These are phyloP conservation scores for Paulownia fortunei DNA, from an alignment of 257 asterid genomes.

Conservation along the genomic window DNA sequence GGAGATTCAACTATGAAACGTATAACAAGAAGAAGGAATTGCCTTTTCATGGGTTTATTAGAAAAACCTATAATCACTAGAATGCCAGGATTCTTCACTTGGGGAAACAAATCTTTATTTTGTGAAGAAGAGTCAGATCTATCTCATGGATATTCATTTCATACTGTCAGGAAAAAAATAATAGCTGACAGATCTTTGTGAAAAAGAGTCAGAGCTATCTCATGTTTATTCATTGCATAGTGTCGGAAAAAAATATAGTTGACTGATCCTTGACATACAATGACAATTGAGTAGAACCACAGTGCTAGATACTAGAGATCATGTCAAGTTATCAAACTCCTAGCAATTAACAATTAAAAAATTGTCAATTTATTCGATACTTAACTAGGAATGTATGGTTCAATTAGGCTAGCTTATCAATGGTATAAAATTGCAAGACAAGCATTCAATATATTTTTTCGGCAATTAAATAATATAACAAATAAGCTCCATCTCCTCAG, in stretches of 20 bases:
- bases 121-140: neutral
- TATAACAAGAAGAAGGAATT: constrained; percentile 1
- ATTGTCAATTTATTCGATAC: neutral
- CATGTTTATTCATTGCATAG: too few species aligned
- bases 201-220: too few species aligned
- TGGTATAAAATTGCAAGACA: neutral
- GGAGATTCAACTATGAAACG: neutral
- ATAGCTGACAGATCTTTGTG: too few species aligned
- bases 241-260: neutral
- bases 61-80: neutral
- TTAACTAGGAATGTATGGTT: neutral
- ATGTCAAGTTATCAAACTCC: neutral
- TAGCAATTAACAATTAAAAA: neutral
- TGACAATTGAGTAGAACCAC: neutral
- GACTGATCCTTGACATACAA: neutral
- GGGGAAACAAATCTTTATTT: neutral
- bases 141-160: neutral
- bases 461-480: too few species aligned
- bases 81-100: neutral
- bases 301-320: neutral
- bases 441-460: too few species aligned
- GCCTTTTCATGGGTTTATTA: neutral
- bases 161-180: too few species aligned
- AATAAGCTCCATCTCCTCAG: neutral
- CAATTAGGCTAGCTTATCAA: neutral